These are phyloP conservation scores for Eucalyptus rudis DNA, from an alignment of 345 rosid species.

Conservation along the genomic window DNA sequence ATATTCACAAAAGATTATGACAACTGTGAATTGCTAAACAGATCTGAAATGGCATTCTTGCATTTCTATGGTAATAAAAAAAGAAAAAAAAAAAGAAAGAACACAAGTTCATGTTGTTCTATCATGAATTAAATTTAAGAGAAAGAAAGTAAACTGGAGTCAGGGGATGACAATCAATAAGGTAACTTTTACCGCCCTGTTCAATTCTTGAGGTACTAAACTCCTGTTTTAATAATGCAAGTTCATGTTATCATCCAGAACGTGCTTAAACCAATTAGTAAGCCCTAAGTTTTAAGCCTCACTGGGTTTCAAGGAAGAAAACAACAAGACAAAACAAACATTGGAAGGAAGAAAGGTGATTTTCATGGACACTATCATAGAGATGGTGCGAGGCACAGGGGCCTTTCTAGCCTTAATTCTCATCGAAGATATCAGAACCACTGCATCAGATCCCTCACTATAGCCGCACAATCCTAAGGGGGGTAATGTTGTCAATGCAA, in stretches of 20 bases:
- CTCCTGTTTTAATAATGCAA: background rate
- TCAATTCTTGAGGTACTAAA: background rate
- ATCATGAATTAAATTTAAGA: background rate
- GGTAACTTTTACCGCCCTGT: background rate
- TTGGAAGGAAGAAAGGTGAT: background rate
- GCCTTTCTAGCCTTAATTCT: background rate
- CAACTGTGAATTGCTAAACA: background rate
- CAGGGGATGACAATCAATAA: background rate
- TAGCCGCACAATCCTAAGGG: background rate
- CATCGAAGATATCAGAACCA: background rate
- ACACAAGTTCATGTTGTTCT: background rate
- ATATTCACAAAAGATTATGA: background rate
- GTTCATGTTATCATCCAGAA: background rate
- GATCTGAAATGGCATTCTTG: background rate
- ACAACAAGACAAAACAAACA: background rate
- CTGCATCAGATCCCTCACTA: background rate
- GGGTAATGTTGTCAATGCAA: background rate
- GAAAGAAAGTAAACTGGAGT: background rate
- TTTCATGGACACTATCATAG: background rate
- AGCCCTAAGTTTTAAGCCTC: background rate
- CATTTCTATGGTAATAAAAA: background rate
- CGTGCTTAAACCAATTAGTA: background rate
- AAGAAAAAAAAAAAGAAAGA: background rate
- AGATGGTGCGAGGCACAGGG: background rate
- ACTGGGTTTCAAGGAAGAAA: background rate